These are phyloP conservation scores for Ziziphus jujuba DNA, from an alignment of 306 rosid species.

Conservation along the genomic window DNA sequence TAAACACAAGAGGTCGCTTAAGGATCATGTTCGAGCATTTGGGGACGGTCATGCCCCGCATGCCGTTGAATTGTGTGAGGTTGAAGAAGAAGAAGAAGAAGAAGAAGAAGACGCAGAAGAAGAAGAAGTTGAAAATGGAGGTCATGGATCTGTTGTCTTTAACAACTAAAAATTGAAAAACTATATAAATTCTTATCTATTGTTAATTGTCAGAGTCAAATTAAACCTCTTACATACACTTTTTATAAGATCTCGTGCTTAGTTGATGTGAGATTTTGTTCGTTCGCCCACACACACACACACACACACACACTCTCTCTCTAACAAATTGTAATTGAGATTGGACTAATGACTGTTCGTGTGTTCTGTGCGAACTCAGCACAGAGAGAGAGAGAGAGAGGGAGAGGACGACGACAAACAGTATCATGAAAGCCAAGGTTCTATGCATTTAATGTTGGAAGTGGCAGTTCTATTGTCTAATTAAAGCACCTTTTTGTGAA, in stretches of 20 bases:
- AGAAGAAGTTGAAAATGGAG: constrained; percentile 31
- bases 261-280: no score
- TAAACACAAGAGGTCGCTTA: constrained; percentile 89
- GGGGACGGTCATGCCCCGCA: constrained; percentile 83
- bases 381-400: constrained; percentile 30
- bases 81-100: constrained; percentile 28
- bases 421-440: constrained; percentile 63
- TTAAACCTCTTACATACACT: no score
- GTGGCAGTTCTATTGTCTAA: constrained; percentile 50
- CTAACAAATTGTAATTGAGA: constrained; percentile 22
- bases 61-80: constrained; percentile 48
- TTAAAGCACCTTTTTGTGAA: constrained; percentile 34
- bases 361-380: neutral
- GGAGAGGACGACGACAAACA: constrained; percentile 71
- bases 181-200: no score
- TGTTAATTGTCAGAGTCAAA: no score
- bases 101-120: constrained; percentile 38
- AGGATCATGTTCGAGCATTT: constrained; percentile 84
- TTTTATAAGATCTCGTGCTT: no score
- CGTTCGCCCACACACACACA: no score
- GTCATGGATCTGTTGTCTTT: constrained; percentile 19
- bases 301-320: no score
- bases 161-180: no score
- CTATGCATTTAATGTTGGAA: constrained; percentile 51
- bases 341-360: constrained; percentile 28